Conservation (phyloP, 2,329 filamentous ascomycete species). For the Fusarium miscanthi region DNA sequence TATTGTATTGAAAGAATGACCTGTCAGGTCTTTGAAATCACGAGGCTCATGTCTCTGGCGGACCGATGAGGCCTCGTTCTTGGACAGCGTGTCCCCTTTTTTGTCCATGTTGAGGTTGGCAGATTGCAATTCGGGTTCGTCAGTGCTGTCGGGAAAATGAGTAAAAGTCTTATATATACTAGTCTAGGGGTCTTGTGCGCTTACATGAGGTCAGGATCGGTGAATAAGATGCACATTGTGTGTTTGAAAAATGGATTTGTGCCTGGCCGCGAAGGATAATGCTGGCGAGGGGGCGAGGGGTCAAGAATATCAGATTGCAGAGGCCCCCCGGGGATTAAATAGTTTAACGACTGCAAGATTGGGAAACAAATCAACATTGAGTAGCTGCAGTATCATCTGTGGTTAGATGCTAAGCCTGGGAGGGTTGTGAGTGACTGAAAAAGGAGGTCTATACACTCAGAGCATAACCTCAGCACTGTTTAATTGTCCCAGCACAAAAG, state of each 20-base stretch:
- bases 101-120: not conserved
- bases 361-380: not conserved
- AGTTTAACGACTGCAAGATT: not conserved
- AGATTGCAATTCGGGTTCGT: not conserved
- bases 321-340: not conserved
- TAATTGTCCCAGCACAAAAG: not conserved
- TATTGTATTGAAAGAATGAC: not conserved
- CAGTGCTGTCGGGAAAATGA: not conserved
- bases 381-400: not conserved
- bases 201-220: not conserved
- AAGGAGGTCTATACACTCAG: not conserved
- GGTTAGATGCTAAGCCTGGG: not conserved
- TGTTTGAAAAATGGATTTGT: not conserved
- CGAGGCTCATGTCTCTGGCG: not conserved
- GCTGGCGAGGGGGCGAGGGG: not conserved
- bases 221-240: not conserved
- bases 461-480: not conserved
- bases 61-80: too few species aligned
- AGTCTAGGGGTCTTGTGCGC: not conserved
- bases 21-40: not conserved
- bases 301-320: not conserved
- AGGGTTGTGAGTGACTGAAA: not conserved
- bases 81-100: too few species aligned
- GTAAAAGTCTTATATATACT: rapidly evolving
- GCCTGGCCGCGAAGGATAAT: not conserved